Evolutionary conservation across 169 alveolate species (phyloP).

Genomic region (Cryptosporidium xiaoi): DNA sequence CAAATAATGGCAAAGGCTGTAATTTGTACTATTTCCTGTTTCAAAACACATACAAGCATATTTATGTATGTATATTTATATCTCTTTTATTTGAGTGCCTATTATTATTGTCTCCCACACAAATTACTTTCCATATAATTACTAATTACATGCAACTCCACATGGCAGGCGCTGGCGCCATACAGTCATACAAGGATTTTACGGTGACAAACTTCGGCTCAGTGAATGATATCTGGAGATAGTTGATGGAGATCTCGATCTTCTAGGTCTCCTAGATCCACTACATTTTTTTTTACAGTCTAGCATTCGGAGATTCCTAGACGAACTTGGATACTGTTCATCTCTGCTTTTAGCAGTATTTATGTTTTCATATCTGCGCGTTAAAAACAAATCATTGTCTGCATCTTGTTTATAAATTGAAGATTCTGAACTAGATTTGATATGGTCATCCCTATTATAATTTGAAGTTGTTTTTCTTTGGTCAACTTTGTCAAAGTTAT

Average conservation of each 20-base stretch:
- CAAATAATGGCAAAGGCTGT: too few relatives aligned
- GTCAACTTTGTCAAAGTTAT: too few relatives aligned
- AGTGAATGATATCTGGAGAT: constrained; percentile 71
- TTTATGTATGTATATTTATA: too few relatives aligned
- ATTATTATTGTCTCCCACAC: constrained; percentile 19
- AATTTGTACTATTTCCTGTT: too few relatives aligned
- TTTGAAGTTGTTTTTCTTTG: too few relatives aligned
- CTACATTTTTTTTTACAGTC: neutral
- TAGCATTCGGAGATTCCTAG: constrained; percentile 42
- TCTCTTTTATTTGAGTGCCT: too few relatives aligned
- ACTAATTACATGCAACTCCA: constrained; percentile 60
- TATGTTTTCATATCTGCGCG: constrained; percentile 45
- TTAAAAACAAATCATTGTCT: neutral
- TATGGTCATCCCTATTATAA: too few relatives aligned
- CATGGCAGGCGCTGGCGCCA: constrained; percentile 65
- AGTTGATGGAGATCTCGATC: constrained; percentile 72
- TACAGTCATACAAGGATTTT: neutral
- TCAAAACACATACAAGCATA: too few relatives aligned
- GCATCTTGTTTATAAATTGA: too few relatives aligned
- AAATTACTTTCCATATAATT: constrained; percentile 12
- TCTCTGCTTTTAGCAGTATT: neutral
- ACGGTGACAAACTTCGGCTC: constrained; percentile 66
- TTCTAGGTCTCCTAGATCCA: constrained; percentile 6
- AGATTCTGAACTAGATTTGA: too few relatives aligned
- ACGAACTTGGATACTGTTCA: constrained; percentile 48